phyloP scores from a whole-genome alignment of 805 yeast genomes.

The Spathaspora passalidarum region DNA sequence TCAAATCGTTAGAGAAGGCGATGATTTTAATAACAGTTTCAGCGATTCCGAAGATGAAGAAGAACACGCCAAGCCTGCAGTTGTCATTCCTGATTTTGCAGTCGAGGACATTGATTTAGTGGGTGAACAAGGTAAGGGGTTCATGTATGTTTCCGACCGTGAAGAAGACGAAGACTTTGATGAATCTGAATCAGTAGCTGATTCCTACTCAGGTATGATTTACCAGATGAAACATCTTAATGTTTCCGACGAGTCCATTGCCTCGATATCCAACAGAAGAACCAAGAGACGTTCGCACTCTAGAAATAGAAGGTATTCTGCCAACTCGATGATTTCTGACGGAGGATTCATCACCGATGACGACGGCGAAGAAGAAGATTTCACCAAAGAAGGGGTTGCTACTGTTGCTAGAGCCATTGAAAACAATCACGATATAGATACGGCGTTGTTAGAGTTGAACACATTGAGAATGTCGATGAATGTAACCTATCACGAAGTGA shows the following conservation, averaged over 20 bases:
- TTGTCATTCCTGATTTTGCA: conserved; percentile 18
- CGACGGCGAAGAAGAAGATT: conserved; percentile 63
- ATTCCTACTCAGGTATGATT: conserved; percentile 40
- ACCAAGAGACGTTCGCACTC: conserved; percentile 30
- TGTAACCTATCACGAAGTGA: conserved; percentile 89
- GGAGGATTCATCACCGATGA: conserved; percentile 30
- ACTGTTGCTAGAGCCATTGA: conserved; percentile 90
- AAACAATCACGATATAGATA: conserved; percentile 88
- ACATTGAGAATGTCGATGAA: conserved; percentile 97
- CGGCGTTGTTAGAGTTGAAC: conserved; percentile 87
- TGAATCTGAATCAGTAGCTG: conserved; percentile 32
- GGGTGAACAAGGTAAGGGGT: conserved; percentile 53
- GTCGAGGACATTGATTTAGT: conserved; percentile 42
- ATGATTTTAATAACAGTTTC: conserved; percentile 29
- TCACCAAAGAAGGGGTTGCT: conserved; percentile 86
- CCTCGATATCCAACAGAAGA: conserved; percentile 48
- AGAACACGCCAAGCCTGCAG: conserved; percentile 2
- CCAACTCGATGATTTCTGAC: conserved; percentile 31
- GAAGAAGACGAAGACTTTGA: conserved; percentile 37
- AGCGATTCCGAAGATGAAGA: conserved; percentile 23
- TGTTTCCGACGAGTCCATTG: conserved; percentile 57
- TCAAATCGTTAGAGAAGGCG: conserved; percentile 33
- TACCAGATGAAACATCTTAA: conserved; percentile 48
- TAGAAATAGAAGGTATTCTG: conserved; percentile 31
- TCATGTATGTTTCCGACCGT: conserved; percentile 45